These are phyloP conservation scores for Lentinula boryana DNA, from an alignment of 768 basidiomycete species.

Conservation along the genomic window DNA sequence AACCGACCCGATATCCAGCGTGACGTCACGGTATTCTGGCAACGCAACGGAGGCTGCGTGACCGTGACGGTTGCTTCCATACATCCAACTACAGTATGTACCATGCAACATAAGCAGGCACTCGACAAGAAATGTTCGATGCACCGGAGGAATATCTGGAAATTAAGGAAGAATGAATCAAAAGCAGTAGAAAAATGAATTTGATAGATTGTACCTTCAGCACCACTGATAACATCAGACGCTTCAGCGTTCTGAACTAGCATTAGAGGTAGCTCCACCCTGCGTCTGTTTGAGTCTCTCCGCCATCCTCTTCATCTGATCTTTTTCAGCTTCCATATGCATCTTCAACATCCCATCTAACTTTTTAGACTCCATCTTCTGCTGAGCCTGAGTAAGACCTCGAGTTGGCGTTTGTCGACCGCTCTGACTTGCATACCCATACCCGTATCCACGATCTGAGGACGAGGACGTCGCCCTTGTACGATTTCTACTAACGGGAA, in stretches of 20 bases:
- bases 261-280: no score
- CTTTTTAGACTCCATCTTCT: conserved; percentile 44
- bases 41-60: conserved; percentile 1
- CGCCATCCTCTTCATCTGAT: conserved; percentile 74
- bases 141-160: not conserved
- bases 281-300: conserved; percentile 1
- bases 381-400: conserved; percentile 8
- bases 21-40: conserved; percentile 1
- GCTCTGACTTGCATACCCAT: conserved; percentile 3
- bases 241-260: not conserved
- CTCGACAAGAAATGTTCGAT: not conserved
- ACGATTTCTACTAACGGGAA: not conserved
- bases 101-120: not conserved
- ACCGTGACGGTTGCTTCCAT: conserved; percentile 10
- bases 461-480: not conserved
- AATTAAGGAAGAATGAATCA: not conserved
- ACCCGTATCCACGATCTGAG: not conserved
- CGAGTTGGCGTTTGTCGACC: not conserved
- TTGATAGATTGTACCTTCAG: not conserved
- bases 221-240: not conserved
- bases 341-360: conserved; percentile 77
- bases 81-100: not conserved
- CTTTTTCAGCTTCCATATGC: conserved; percentile 81
- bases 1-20: conserved; percentile 1
- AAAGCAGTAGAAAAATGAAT: not conserved